Conservation (phyloP, 2,329 filamentous ascomycete species). For the Hortaea werneckii region DNA sequence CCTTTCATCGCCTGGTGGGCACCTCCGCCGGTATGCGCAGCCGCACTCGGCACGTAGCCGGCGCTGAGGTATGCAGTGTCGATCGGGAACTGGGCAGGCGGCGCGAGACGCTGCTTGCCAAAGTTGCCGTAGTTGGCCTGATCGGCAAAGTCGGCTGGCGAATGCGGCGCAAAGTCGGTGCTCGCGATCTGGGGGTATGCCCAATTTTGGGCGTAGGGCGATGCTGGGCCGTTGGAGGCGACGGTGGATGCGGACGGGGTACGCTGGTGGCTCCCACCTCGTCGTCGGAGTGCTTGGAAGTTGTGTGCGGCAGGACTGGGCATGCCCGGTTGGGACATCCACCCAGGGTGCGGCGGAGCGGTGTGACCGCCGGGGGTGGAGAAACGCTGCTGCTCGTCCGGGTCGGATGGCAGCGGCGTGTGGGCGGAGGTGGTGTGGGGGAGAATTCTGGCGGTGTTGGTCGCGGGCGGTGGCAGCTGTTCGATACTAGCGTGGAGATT, state of each 20-base stretch:
- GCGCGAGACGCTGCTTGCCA: slow-evolving; percentile 42
- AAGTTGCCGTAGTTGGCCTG: slow-evolving; percentile 25
- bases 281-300: slow-evolving; percentile 1
- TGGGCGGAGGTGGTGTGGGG: too few species aligned
- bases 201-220: slow-evolving; percentile 29
- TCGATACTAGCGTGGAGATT: slow-evolving; percentile 1
- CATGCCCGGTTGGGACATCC: slow-evolving; percentile 3
- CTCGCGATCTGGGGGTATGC: slow-evolving; percentile 34
- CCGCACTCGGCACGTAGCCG: slow-evolving; percentile 20
- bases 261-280: slow-evolving; percentile 19
- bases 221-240: slow-evolving; percentile 34
- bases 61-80: slow-evolving; percentile 38
- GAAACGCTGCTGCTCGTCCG: neutral
- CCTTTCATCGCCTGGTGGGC: slow-evolving; percentile 53
- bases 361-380: neutral
- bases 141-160: slow-evolving; percentile 27
- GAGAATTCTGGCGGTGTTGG: too few species aligned
- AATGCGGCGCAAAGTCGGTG: slow-evolving; percentile 34
- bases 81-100: slow-evolving; percentile 45
- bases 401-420: neutral
- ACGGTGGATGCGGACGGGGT: slow-evolving; percentile 31
- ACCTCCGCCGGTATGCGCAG: slow-evolving; percentile 27
- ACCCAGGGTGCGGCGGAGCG: neutral
- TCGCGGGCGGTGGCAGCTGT: neutral
- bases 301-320: neutral